Evolutionary conservation across 768 basidiomycete species (phyloP).

Genomic region (Cystoderma amianthinum): DNA sequence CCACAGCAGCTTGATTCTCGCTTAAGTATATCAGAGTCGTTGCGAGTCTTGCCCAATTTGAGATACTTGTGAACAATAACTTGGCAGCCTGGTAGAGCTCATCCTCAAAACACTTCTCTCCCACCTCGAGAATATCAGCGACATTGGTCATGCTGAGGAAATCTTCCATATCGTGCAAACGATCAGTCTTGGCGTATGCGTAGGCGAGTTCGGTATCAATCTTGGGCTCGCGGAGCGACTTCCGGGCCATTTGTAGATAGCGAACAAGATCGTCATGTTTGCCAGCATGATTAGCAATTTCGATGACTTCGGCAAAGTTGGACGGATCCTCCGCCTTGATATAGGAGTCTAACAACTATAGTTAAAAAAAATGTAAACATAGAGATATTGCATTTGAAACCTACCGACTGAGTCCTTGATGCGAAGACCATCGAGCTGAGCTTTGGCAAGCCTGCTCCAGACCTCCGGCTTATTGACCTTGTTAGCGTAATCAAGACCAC

Average conservation of each 20-base stretch:
- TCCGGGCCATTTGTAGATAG: constrained; percentile 98
- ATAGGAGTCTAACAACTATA: constrained; percentile 67
- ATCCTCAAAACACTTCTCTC: constrained; percentile 99
- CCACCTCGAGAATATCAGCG: constrained; percentile 92
- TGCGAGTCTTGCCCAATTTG: constrained; percentile 97
- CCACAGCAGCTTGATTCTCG: constrained; percentile 97
- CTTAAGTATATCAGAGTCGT: constrained; percentile 98
- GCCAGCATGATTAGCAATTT: constrained; percentile 93
- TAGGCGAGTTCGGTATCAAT: constrained; percentile 98
- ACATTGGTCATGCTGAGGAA: constrained; percentile 98
- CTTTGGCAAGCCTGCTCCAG: constrained; percentile 97
- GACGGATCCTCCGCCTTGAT: constrained; percentile 95
- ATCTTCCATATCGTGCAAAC: constrained; percentile 99
- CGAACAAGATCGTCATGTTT: constrained; percentile 91
- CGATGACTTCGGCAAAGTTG: constrained; percentile 93
- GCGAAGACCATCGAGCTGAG: constrained; percentile 94
- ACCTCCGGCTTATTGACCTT: constrained; percentile 96
- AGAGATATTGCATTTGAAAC: constrained; percentile 11
- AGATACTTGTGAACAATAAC: constrained; percentile 92
- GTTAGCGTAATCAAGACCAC: constrained; percentile 91
- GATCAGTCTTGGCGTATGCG: constrained; percentile 92
- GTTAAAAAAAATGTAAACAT: constrained; percentile 3
- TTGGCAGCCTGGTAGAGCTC: constrained; percentile 97
- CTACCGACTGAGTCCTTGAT: constrained; percentile 96
- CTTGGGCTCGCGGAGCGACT: constrained; percentile 91